These are phyloP conservation scores for Lactarius evosmus DNA, from an alignment of 768 basidiomycete genomes.

Conservation along the genomic window DNA sequence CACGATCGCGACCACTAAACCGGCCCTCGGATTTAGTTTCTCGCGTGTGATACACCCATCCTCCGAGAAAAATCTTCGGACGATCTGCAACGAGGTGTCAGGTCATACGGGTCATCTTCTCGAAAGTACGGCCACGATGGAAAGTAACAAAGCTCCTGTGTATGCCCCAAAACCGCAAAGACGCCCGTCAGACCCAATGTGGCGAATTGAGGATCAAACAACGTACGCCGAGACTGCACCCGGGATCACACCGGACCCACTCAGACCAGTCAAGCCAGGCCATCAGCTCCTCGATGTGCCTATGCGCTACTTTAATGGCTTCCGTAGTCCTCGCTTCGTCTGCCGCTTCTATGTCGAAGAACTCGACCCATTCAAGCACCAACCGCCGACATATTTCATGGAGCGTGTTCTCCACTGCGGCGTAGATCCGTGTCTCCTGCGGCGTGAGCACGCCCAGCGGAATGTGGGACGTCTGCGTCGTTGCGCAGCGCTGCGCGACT, in stretches of 20 bases:
- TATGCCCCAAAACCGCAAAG: neutral
- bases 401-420: conserved; percentile 18
- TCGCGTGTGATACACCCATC: neutral
- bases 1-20: neutral
- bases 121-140: conserved; percentile 27
- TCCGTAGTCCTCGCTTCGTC: neutral
- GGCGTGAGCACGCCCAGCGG: conserved; percentile 18
- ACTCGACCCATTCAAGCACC: conserved; percentile 22
- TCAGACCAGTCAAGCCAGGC: conserved; percentile 29
- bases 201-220: neutral
- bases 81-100: conserved; percentile 24
- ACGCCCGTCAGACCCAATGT: neutral
- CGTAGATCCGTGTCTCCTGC: conserved; percentile 23
- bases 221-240: conserved; percentile 26
- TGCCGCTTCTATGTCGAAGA: conserved; percentile 27
- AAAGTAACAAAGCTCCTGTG: conserved; percentile 26
- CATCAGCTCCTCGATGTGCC: conserved; percentile 24
- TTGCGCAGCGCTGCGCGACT: conserved; percentile 24
- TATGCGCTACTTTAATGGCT: neutral
- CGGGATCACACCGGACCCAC: conserved; percentile 27
- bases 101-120: conserved; percentile 15
- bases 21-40: neutral
- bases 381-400: conserved; percentile 26
- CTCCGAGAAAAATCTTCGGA: neutral
- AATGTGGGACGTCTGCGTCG: conserved; percentile 12